Conservation (phyloP, 2,329 filamentous ascomycete species). For the Venturia oleaginea region DNA sequence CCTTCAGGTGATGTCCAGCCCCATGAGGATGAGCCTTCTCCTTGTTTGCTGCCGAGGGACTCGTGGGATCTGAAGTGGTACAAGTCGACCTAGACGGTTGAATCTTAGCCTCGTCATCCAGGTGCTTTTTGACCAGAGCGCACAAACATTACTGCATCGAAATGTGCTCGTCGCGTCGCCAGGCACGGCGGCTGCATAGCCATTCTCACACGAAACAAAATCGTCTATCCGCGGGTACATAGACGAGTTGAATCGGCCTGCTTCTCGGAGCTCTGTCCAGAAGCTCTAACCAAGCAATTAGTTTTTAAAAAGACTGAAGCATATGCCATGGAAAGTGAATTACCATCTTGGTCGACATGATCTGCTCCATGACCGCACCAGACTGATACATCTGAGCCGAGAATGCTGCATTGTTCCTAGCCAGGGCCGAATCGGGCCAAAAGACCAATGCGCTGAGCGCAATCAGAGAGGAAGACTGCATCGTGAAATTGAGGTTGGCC, state of each 20-base stretch:
- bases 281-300: background rate
- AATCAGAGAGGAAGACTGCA: background rate
- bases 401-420: background rate
- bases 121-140: background rate
- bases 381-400: constrained; percentile 30
- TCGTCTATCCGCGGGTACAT: constrained; percentile 6
- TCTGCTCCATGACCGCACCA: constrained; percentile 28
- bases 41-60: constrained; percentile 39
- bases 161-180: constrained; percentile 29
- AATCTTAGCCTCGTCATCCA: background rate
- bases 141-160: constrained; percentile 28
- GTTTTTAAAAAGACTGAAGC: constrained; percentile 17
- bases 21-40: constrained; percentile 41
- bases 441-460: background rate
- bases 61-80: constrained; percentile 48
- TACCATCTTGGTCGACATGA: constrained; percentile 27
- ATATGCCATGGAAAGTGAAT: background rate
- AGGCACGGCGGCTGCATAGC: constrained; percentile 27
- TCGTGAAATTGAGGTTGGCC: background rate
- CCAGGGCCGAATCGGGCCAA: background rate
- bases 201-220: constrained; percentile 24
- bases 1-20: constrained; percentile 46
- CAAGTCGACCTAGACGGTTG: constrained; percentile 36
- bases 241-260: constrained; percentile 1
- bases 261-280: background rate